Evolutionary conservation across 2,329 filamentous ascomycete species (phyloP).

Genomic region (Curvularia sp.): DNA sequence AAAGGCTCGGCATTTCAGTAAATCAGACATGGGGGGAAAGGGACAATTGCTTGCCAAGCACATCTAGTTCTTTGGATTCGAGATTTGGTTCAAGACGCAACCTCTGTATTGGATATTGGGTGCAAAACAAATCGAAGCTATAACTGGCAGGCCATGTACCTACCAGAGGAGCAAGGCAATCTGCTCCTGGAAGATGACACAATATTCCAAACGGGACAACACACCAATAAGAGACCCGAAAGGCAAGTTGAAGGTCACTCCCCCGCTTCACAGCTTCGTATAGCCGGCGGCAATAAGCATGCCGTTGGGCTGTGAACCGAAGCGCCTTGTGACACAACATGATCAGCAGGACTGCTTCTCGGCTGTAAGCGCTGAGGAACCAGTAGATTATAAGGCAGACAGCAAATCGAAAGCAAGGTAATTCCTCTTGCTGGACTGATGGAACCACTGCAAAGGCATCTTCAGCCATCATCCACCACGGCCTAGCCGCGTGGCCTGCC

Average conservation of each 20-base stretch:
- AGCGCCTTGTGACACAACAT: background rate
- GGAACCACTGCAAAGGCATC: background rate
- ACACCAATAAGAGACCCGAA: background rate
- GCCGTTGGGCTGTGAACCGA: background rate
- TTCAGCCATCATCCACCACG: background rate
- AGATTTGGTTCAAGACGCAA: too few species aligned
- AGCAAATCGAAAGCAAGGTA: background rate
- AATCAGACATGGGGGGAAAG: too few species aligned
- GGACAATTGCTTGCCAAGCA: too few species aligned
- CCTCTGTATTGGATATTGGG: background rate
- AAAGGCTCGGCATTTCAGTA: too few species aligned
- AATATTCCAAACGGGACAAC: background rate
- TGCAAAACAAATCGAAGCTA: background rate
- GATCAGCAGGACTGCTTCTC: constrained; percentile 6
- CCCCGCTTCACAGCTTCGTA: background rate
- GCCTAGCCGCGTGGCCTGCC: background rate
- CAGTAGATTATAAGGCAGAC: background rate
- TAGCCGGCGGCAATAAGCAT: background rate
- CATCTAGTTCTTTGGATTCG: too few species aligned
- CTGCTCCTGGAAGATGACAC: background rate
- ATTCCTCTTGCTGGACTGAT: constrained; percentile 3
- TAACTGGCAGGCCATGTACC: background rate
- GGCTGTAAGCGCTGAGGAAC: background rate
- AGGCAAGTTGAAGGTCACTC: background rate
- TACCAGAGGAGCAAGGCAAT: background rate